phyloP scores from a whole-genome alignment of 1,284 basidiomycete species.

The Ganoderma boninense region DNA sequence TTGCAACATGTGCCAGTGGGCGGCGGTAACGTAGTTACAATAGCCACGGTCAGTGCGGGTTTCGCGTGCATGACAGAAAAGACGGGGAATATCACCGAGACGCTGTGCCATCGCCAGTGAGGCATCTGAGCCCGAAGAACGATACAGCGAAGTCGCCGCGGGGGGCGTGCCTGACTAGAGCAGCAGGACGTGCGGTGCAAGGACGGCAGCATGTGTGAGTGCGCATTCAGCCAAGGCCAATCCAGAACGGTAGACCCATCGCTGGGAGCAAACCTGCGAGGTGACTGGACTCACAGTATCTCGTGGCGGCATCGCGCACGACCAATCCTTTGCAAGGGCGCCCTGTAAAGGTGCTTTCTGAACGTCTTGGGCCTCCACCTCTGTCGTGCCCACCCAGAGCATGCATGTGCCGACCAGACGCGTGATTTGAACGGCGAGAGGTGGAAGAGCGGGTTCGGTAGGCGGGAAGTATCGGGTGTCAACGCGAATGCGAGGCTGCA shows the following conservation, averaged over 20 bases:
- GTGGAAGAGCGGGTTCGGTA: slow-evolving; percentile 57
- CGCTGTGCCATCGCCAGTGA: slow-evolving; percentile 80
- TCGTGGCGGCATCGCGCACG: slow-evolving; percentile 79
- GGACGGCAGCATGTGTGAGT: slow-evolving; percentile 18
- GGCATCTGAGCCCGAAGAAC: slow-evolving; percentile 68
- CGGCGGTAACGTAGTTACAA: slow-evolving; percentile 13
- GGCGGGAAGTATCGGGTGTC: slow-evolving; percentile 56
- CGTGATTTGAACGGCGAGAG: slow-evolving; percentile 76
- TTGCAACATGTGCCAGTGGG: slow-evolving; percentile 16
- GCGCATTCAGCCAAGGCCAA: slow-evolving; percentile 21
- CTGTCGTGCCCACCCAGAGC: slow-evolving; percentile 81
- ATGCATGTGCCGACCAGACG: slow-evolving; percentile 78
- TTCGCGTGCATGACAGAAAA: slow-evolving; percentile 14
- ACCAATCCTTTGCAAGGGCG: slow-evolving; percentile 79
- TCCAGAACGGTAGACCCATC: slow-evolving; percentile 5
- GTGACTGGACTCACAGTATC: slow-evolving; percentile 45
- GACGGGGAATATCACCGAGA: slow-evolving; percentile 63
- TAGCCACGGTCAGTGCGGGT: slow-evolving; percentile 30
- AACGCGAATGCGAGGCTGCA: slow-evolving; percentile 39
- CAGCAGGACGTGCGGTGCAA: slow-evolving; percentile 2
- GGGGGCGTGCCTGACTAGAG: slow-evolving; percentile 49
- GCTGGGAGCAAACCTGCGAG: slow-evolving; percentile 2
- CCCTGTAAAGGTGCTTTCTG: slow-evolving; percentile 59
- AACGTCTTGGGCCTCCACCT: slow-evolving; percentile 55
- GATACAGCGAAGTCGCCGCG: slow-evolving; percentile 73